Evolutionary conservation across 441 rosid species (phyloP), one percentile per base, ranked within the genome.

Genomic region (Mallotus japonicus): DNA sequence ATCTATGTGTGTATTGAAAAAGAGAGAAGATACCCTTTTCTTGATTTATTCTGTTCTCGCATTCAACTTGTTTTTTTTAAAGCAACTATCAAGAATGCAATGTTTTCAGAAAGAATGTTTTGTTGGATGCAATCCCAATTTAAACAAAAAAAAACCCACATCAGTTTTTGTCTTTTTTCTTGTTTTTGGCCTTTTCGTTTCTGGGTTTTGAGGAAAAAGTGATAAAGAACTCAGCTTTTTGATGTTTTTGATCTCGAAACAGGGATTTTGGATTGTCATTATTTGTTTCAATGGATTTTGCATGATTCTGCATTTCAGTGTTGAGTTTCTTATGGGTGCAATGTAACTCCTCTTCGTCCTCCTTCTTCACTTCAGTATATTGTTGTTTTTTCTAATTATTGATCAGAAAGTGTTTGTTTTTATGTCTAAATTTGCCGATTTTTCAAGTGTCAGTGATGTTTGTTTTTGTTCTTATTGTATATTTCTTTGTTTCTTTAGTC

Each of bases 1-100:
- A 28, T 28, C 32, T 28, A 28, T 28, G 32, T 28, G 32, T 28
- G 3, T 28, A 28, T 28, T 28, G 32, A 28, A 28, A 28, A 28
- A 28, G 32, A 28, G 32, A 28, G 32, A 28, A 57, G 16, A n/a
- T 24, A 40, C 13, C 9, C 24, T 65, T 13, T 15, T 49, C n/a
- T 28, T 70, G 34, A 58, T 72, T 71, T 44, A 22, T 1, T 68
- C 28, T 15, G 57, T 34, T 76, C 15, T 71, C 59, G 2, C 3
- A 28, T 28, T 28, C 32, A 28, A 28, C 32, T 28, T 28, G n/a
- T 24, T 28, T 28, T 28, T 28, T 28, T 1, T 28, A 1, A 28
- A 28, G 32, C 32, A 28, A 28, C 32, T 28, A 28, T 28, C 1
- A 8, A 9, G 0, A 57, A 54, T 54, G 8, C 10, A 24, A 20